These are phyloP conservation scores for Chionographis japonica DNA, from an alignment of 106 monocot genomes.

Conservation along the genomic window DNA sequence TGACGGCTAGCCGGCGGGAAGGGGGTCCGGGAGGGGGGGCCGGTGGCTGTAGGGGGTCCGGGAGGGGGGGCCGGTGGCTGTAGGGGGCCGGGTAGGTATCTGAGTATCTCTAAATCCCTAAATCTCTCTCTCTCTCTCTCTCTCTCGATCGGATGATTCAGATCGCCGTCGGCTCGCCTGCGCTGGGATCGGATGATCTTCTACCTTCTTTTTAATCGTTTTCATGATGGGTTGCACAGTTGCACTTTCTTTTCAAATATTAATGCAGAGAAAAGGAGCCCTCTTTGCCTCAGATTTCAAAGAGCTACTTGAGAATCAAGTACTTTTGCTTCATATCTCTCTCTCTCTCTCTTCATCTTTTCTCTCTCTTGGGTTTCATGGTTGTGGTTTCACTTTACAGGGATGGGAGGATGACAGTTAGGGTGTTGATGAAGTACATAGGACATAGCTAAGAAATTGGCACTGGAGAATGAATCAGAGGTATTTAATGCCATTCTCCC, in stretches of 20 bases:
- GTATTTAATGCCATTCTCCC: neutral
- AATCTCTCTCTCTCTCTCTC: too few relatives aligned
- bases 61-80: too few relatives aligned
- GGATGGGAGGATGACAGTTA: slow-evolving; percentile 1
- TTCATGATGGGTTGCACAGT: neutral
- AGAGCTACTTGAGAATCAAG: slow-evolving; percentile 2
- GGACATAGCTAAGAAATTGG: neutral
- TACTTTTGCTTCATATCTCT: neutral
- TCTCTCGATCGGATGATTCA: too few relatives aligned
- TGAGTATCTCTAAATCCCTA: too few relatives aligned
- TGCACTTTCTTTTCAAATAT: neutral
- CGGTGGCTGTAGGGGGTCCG: too few relatives aligned
- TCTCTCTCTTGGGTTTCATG: neutral
- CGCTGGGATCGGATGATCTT: too few relatives aligned
- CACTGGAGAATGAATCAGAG: neutral
- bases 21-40: too few relatives aligned
- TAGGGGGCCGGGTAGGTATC: too few relatives aligned
- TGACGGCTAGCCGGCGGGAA: too few relatives aligned
- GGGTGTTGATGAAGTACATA: neutral
- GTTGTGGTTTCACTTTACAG: neutral
- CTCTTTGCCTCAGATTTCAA: neutral
- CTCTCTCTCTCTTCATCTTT: neutral
- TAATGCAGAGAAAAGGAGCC: neutral
- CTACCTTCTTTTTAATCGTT: neutral
- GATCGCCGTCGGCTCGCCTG: too few relatives aligned